phyloP scores from a whole-genome alignment of 169 alveolate genomes.

The Theileria annulata region DNA sequence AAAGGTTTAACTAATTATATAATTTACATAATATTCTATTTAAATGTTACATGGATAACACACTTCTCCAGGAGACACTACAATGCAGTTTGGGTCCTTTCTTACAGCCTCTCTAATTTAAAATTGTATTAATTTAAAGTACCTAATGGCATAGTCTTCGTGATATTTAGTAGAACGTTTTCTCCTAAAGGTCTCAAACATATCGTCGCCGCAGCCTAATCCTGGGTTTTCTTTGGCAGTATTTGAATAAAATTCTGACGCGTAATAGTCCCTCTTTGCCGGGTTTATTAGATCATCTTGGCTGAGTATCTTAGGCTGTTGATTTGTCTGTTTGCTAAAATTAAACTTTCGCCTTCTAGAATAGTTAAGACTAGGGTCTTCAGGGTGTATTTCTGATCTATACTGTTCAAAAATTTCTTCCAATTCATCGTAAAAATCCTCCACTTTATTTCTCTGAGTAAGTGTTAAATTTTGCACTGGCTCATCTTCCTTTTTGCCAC shows the following conservation, averaged over 20 bases:
- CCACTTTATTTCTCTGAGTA: slow-evolving; percentile 2
- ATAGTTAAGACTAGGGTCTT: slow-evolving; percentile 41
- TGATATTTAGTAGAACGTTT: slow-evolving; percentile 59
- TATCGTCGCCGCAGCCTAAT: slow-evolving; percentile 23
- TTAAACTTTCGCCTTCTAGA: slow-evolving; percentile 36
- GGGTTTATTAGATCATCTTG: slow-evolving; percentile 10
- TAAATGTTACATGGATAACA: slow-evolving; percentile 37
- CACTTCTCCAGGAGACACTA: slow-evolving; percentile 37
- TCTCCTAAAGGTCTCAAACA: slow-evolving; percentile 55
- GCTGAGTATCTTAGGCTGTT: slow-evolving; percentile 28
- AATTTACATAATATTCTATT: too few relatives aligned
- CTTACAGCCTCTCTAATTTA: slow-evolving; percentile 32
- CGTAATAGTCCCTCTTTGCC: slow-evolving; percentile 14
- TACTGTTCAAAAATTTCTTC: slow-evolving; percentile 45
- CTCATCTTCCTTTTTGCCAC: background rate
- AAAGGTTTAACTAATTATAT: too few relatives aligned
- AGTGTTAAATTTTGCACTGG: slow-evolving; percentile 10
- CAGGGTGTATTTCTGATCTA: slow-evolving; percentile 10
- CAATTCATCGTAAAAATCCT: slow-evolving; percentile 61
- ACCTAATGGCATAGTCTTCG: slow-evolving; percentile 46
- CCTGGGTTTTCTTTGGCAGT: background rate
- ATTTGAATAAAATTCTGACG: background rate
- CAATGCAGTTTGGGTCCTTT: slow-evolving; percentile 45
- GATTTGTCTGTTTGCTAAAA: slow-evolving; percentile 15
- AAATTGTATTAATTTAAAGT: background rate